Evolutionary conservation across 352 stramenopile genomes (phyloP).

Genomic region (Aphanomyces astaci): DNA sequence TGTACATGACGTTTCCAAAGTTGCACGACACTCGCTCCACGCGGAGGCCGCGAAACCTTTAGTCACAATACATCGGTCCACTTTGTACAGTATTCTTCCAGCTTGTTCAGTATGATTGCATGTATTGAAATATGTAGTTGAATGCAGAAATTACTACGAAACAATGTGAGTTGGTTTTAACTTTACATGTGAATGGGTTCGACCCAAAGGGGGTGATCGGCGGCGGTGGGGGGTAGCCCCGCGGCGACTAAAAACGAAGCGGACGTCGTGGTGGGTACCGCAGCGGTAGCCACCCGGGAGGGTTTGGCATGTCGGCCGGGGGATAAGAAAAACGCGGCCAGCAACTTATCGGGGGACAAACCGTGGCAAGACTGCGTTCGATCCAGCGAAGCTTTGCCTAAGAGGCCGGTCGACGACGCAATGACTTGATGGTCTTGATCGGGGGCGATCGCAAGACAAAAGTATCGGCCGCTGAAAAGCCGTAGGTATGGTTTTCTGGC

Average conservation of each 20-base stretch:
- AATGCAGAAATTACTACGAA: too few species aligned
- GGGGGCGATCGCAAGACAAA: not conserved
- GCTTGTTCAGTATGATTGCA: too few species aligned
- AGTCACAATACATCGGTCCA: not conserved
- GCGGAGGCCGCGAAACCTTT: not conserved
- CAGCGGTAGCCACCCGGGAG: not conserved
- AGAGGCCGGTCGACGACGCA: not conserved
- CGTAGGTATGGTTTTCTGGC: not conserved
- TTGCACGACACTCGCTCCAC: not conserved
- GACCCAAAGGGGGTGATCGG: not conserved
- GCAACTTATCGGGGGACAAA: not conserved
- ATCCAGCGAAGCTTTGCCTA: not conserved
- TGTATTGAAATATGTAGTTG: too few species aligned
- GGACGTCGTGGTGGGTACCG: not conserved
- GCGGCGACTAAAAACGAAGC: not conserved
- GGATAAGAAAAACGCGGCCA: not conserved
- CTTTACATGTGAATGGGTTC: not conserved
- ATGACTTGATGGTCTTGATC: not conserved
- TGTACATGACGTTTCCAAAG: not conserved
- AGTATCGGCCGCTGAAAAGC: conserved; percentile 1
- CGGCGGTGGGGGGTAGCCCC: not conserved
- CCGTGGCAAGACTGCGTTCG: not conserved
- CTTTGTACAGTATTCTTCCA: not conserved
- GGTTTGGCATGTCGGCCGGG: not conserved
- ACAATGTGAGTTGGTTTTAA: too few species aligned